Base-by-base conservation (phyloP, 768 basidiomycete species). In the Leccinellum luteum region DNA sequence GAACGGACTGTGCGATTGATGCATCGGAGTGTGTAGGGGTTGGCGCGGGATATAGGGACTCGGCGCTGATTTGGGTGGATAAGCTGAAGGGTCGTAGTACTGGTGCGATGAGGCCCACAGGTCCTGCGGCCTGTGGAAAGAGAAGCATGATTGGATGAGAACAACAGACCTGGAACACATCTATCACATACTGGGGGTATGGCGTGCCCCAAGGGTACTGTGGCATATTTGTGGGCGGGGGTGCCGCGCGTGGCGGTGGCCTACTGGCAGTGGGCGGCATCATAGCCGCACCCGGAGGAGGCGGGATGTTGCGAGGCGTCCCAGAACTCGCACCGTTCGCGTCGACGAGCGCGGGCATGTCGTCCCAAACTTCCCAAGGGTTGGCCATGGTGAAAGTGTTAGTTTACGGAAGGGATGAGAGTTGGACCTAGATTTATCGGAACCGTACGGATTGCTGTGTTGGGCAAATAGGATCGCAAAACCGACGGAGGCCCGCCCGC, bases 41-140 rank as follows among this genome's bases (percentile, higher is more conserved):
- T 73, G 69, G 47, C 10, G 62, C 13, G 72, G 66, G 55, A 72
- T 59, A 59, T 72, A 72, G 13, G 72, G 72, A 23, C 72, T 72
- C 4, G 72, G 71, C 13, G 54, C 61, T 23, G 64, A 60, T 58
- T 28, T 61, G 8, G 52, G 68, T 19, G 38, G 63, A 56, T 66
- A 57, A 44, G 47, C 43, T 23, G 54, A 13, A 7, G 57, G 10
- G 4, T 54, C 38, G 3, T 51, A 13, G 38, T 61, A 27, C n/a
- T 34, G 59, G 12, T 5, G 38, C 63, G 63, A 60, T 19, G 27
- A 19, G 25, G 52, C 14, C 19, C n/a, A 57, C 6, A 60, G 60
- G 23, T 64, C 65, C 21, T 70, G 66, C 30, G 56, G 58, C 50
- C 8, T 55, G 15, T 60, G 56, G 31, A 64, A 57, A n/a, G 60